These are phyloP conservation scores for Ceraceosorus guamensis DNA, from an alignment of 1,284 basidiomycete species.

Conservation along the genomic window DNA sequence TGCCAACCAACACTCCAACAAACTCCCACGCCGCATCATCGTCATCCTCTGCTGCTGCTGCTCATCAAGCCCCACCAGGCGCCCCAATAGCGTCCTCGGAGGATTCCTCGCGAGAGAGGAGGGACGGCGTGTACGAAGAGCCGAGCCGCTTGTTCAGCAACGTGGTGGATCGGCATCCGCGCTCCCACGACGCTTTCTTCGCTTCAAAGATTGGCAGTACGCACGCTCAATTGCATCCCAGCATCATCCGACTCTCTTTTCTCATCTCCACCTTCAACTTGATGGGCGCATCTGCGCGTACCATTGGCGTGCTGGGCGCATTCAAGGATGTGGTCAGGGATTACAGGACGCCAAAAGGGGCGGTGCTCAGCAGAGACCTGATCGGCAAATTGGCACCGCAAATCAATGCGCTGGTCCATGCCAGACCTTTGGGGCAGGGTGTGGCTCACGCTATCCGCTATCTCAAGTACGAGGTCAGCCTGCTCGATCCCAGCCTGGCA, in stretches of 20 bases:
- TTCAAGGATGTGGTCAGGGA: constrained; percentile 43
- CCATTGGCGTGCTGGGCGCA: constrained; percentile 39
- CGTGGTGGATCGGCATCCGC: neutral
- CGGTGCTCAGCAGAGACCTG: constrained; percentile 41
- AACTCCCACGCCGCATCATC: neutral
- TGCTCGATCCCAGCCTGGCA: constrained; percentile 83
- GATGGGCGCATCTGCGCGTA: constrained; percentile 41
- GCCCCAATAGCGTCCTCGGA: neutral
- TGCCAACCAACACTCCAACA: neutral
- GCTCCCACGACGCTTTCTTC: constrained; percentile 16
- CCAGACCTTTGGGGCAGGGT: constrained; percentile 84
- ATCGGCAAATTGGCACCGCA: constrained; percentile 55
- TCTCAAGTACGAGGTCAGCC: constrained; percentile 91
- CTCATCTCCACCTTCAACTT: constrained; percentile 20
- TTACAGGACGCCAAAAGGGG: constrained; percentile 42
- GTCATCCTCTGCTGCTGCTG: neutral
- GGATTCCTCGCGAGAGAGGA: neutral
- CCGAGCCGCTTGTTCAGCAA: neutral
- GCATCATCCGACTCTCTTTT: constrained; percentile 1
- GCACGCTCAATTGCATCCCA: neutral
- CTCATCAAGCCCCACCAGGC: neutral
- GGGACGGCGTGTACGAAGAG: neutral
- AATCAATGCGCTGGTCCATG: constrained; percentile 78
- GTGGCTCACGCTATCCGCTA: constrained; percentile 91
- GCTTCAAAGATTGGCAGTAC: constrained; percentile 39